Conservation (phyloP, 495 filamentous ascomycete genomes). For the Lasiosphaeris hirsuta region DNA sequence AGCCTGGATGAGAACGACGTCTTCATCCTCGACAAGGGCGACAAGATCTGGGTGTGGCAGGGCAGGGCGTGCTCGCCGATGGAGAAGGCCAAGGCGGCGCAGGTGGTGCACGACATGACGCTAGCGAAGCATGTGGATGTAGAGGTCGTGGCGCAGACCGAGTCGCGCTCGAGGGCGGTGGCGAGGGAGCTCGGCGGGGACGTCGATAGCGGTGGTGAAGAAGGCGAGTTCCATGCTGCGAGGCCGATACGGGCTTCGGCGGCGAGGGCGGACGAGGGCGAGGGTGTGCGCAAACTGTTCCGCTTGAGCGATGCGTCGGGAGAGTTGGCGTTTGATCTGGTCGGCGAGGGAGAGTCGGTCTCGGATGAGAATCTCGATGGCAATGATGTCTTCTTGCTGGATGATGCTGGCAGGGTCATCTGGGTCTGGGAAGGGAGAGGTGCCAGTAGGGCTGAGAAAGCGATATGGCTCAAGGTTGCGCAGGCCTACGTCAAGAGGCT, state of each 20-base stretch:
- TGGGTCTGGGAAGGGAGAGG: conserved; percentile 60
- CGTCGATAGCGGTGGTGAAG: conserved; percentile 26
- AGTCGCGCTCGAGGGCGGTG: conserved; percentile 50
- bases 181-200: conserved; percentile 55
- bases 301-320: conserved; percentile 55
- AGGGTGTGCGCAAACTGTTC: conserved; percentile 47
- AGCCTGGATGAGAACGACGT: conserved; percentile 61
- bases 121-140: conserved; percentile 58
- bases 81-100: conserved; percentile 62
- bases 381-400: conserved; percentile 58
- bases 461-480: conserved; percentile 55
- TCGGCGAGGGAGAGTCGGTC: conserved; percentile 48
- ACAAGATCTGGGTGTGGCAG: conserved; percentile 66
- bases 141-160: conserved; percentile 57
- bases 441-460: conserved; percentile 53
- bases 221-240: conserved; percentile 35
- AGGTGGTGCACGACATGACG: conserved; percentile 60
- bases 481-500: conserved; percentile 52
- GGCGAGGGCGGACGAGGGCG: conserved; percentile 3
- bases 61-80: conserved; percentile 59
- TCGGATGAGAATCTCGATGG: conserved; percentile 45
- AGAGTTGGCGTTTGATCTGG: conserved; percentile 47
- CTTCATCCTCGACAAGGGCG: conserved; percentile 56
- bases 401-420: conserved; percentile 43
- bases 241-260: conserved; percentile 36